Conservation (phyloP, 192 early-diverging fungal species). For the Linnemannia schmuckeri region DNA sequence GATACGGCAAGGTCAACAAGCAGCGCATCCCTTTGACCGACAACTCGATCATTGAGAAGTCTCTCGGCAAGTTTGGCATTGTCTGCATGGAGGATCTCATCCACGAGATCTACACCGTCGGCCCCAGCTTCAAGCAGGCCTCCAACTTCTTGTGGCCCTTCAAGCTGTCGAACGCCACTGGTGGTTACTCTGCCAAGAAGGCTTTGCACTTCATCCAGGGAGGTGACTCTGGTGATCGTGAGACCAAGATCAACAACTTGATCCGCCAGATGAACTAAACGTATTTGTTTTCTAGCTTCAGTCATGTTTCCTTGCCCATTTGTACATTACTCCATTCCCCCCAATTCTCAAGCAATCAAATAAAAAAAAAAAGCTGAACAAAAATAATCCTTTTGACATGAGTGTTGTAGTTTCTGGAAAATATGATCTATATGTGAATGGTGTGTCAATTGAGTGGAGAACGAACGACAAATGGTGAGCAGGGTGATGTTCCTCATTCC, state of each 20-base stretch:
- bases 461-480: neutral
- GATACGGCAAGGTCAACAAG: slow-evolving; percentile 98
- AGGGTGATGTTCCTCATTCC: neutral
- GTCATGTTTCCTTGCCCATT: neutral
- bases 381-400: neutral
- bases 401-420: neutral
- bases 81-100: slow-evolving; percentile 98
- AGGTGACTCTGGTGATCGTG: slow-evolving; percentile 98
- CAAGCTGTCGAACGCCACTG: slow-evolving; percentile 98
- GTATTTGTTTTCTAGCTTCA: neutral
- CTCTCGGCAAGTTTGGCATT: slow-evolving; percentile 94
- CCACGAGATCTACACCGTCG: slow-evolving; percentile 99
- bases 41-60: slow-evolving; percentile 94
- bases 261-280: slow-evolving; percentile 95
- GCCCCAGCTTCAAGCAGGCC: slow-evolving; percentile 97
- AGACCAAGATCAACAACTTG: slow-evolving; percentile 96
- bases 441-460: neutral
- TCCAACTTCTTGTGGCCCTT: slow-evolving; percentile 99
- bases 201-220: slow-evolving; percentile 96
- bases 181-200: slow-evolving; percentile 96
- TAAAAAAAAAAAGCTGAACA: slow-evolving; percentile 1
- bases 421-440: neutral
- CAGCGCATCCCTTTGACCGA: slow-evolving; percentile 97
- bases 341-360: neutral
- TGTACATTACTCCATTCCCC: neutral